Evolutionary conservation across 2,329 filamentous ascomycete genomes (phyloP).

Genomic region (Madurella fahalii): DNA sequence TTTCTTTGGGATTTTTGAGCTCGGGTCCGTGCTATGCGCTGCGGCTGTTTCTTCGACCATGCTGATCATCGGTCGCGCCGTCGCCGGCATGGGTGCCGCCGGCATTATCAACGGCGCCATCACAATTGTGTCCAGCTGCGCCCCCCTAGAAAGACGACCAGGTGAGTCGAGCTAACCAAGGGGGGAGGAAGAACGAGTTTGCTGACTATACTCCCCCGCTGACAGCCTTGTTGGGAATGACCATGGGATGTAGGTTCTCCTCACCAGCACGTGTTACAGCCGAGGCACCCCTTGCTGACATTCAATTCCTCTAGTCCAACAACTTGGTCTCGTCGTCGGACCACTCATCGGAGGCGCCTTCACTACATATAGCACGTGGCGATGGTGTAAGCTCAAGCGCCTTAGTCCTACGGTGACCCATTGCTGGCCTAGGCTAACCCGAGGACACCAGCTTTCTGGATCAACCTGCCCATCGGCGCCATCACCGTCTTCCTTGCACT

Average conservation of each 20-base stretch:
- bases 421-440: background rate
- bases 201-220: background rate
- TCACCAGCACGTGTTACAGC: background rate
- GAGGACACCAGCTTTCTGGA: slow-evolving; percentile 32
- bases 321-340: slow-evolving; percentile 42
- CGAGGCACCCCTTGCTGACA: background rate
- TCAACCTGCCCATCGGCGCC: slow-evolving; percentile 42
- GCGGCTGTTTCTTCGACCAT: slow-evolving; percentile 43
- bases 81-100: slow-evolving; percentile 49
- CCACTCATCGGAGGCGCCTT: slow-evolving; percentile 43
- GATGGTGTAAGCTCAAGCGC: slow-evolving; percentile 33
- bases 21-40: slow-evolving; percentile 49
- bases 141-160: slow-evolving; percentile 37
- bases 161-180: background rate
- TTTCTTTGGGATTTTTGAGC: slow-evolving; percentile 48
- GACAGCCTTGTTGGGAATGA: slow-evolving; percentile 9
- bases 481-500: background rate
- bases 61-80: slow-evolving; percentile 51
- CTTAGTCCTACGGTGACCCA: too few species aligned
- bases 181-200: background rate
- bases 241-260: slow-evolving; percentile 10
- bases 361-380: slow-evolving; percentile 38
- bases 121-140: slow-evolving; percentile 43
- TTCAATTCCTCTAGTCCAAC: slow-evolving; percentile 22
- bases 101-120: slow-evolving; percentile 48